Evolutionary conservation across 805 yeast genomes (phyloP).

Genomic region (Metschnikowia vanudenii): DNA sequence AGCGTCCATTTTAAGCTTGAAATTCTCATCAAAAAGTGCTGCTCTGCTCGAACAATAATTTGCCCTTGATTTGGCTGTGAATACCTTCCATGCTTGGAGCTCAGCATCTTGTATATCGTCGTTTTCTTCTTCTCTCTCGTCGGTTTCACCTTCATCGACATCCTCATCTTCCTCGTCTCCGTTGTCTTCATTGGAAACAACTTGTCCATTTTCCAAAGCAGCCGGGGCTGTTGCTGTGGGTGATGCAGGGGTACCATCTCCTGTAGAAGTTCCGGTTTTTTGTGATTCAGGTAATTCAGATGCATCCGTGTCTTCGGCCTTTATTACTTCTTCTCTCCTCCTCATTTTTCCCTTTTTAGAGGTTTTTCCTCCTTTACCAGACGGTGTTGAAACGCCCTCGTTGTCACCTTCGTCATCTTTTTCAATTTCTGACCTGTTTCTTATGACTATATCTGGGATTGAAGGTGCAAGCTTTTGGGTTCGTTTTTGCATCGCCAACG

Average conservation of each 20-base stretch:
- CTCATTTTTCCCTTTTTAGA: constrained; percentile 43
- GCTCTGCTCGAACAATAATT: constrained; percentile 70
- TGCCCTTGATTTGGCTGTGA: constrained; percentile 77
- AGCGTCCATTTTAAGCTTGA: constrained; percentile 60
- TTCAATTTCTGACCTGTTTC: constrained; percentile 71
- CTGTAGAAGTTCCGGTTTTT: constrained; percentile 7
- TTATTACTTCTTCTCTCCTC: constrained; percentile 34
- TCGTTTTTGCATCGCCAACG: constrained; percentile 93
- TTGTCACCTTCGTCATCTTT: constrained; percentile 49
- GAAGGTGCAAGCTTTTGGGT: constrained; percentile 71
- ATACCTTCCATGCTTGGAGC: constrained; percentile 76
- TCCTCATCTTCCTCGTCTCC: constrained; percentile 47
- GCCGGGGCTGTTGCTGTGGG: constrained; percentile 13
- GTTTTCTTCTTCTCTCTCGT: constrained; percentile 36
- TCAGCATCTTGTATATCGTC: constrained; percentile 75
- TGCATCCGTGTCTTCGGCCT: constrained; percentile 23
- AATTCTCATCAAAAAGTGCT: constrained; percentile 56
- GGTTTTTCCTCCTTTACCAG: constrained; percentile 30
- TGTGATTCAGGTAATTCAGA: background rate
- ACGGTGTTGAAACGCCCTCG: constrained; percentile 24
- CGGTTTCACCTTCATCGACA: constrained; percentile 34
- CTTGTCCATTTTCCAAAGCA: constrained; percentile 13
- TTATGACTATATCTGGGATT: constrained; percentile 83
- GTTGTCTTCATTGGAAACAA: constrained; percentile 23
- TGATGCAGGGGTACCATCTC: constrained; percentile 13